Percentiles rank a stretch among this genome's conserved stretches.
Conservation (phyloP, 306 rosid species). For the Nissolia schottii region DNA sequence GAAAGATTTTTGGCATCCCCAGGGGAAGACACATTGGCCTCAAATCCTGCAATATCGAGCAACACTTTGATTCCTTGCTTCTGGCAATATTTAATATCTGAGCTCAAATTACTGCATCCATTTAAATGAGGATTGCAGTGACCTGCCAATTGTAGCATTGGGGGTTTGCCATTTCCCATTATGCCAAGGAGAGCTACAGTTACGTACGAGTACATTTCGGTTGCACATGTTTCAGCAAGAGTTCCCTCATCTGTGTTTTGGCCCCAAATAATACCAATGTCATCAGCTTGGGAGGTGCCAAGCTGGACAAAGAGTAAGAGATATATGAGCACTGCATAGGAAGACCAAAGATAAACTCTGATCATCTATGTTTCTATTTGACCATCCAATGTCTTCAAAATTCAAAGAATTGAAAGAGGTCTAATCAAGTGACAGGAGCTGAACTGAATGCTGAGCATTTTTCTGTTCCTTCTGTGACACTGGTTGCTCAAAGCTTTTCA, state of each 20-base stretch:
- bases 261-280: constrained; percentile 25
- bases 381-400: not conserved
- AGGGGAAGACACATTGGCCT: constrained; percentile 21
- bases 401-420: not conserved
- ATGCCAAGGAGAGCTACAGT: constrained; percentile 25
- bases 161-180: constrained; percentile 5
- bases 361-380: too few species aligned
- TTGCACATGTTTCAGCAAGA: constrained; percentile 18
- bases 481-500: too few species aligned
- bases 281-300: not conserved
- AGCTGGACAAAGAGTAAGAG: not conserved
- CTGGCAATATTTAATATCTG: constrained; percentile 38
- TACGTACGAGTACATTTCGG: constrained; percentile 15
- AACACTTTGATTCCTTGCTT: constrained; percentile 36
- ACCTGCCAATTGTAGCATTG: constrained; percentile 27
- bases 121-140: constrained; percentile 29
- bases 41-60: constrained; percentile 39
- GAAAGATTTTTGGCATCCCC: constrained; percentile 34
- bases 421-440: not conserved
- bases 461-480: too few species aligned
- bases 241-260: not conserved
- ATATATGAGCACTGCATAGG: not conserved
- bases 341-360: not conserved
- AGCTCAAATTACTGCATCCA: constrained; percentile 18
- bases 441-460: too few species aligned